Evolutionary conservation across 805 yeast genomes (phyloP).

Genomic region (Kazachstania psychrophila): DNA sequence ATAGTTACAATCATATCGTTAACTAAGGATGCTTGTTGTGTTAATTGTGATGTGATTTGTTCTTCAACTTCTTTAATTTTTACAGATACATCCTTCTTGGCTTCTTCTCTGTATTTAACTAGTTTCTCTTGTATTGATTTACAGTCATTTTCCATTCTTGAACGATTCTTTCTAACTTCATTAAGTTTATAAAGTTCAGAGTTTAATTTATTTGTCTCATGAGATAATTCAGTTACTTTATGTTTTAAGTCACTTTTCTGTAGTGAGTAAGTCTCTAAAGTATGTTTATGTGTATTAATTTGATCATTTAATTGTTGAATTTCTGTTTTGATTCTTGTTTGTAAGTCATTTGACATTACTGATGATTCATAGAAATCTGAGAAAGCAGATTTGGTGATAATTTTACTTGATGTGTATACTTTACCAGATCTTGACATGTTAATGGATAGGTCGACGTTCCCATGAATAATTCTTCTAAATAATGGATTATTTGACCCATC

Average conservation of each 20-base stretch:
- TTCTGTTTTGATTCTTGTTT: slow-evolving; percentile 11
- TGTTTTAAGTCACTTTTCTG: slow-evolving; percentile 9
- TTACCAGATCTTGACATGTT: slow-evolving; percentile 55
- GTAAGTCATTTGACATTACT: slow-evolving; percentile 22
- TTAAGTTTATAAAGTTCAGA: slow-evolving; percentile 11
- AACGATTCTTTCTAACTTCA: slow-evolving; percentile 14
- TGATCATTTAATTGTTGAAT: slow-evolving; percentile 8
- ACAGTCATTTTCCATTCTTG: slow-evolving; percentile 21
- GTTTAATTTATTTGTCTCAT: slow-evolving; percentile 13
- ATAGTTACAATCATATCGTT: slow-evolving; percentile 16
- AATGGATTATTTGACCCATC: slow-evolving; percentile 34
- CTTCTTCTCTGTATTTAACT: slow-evolving; percentile 30
- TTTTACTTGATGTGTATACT: background rate
- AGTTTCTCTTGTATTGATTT: slow-evolving; percentile 27
- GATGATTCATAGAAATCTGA: slow-evolving; percentile 29
- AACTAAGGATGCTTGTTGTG: slow-evolving; percentile 20
- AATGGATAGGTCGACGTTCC: slow-evolving; percentile 43
- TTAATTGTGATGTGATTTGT: slow-evolving; percentile 17
- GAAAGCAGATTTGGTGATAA: slow-evolving; percentile 30
- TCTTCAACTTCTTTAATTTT: slow-evolving; percentile 31
- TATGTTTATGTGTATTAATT: slow-evolving; percentile 6
- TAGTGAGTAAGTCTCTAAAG: slow-evolving; percentile 9
- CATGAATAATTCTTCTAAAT: slow-evolving; percentile 53
- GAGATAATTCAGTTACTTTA: slow-evolving; percentile 5
- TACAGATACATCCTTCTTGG: slow-evolving; percentile 35